Base-by-base conservation (phyloP, 768 basidiomycete species). In the Pulveroboletus sp. region DNA sequence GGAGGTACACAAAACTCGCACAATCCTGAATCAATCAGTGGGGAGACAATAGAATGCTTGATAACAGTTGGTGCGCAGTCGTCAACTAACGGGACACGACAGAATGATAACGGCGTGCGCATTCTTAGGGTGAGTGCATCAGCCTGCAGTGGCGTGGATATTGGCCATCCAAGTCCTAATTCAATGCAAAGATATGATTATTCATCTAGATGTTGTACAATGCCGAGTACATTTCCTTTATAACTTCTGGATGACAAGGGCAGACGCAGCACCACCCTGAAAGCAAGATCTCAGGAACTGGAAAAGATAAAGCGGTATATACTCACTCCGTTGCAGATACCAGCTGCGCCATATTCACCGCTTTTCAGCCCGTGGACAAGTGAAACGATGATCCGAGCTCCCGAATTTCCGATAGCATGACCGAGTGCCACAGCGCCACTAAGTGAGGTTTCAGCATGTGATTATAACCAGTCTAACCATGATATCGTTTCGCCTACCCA, bases 361-460 rank as follows among this genome's bases (percentile, higher is more conserved):
- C 84, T 68, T 76, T 95, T 85, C 57, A 97, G 81, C n/a, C 86
- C 82, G 65, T 97, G 93, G 5, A 91, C 76, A 17, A 98, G 80
- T 6, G 95, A 89, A 23, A 98, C 94, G 42, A 97, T 77, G 71
- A 98, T 97, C 43, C 95, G 86, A 40, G 89, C 81, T 17, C 95
- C 95, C 32, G 93, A 96, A 71, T 91, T 97, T 51, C 95, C 95
- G 64, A 98, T 92, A 37, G 95, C 92, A 68, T 97, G 87, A 27
- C 94, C 94, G 42, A 97, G 85, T 46, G 95, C 89, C 55, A 98
- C 95, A 43, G 92, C 95, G 70, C 95, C 95, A 68, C 94, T 95
- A 61, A 68, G 39, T 58, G 55, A 53, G 2, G 35, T 29, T 46
- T 55, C 40, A 57, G 16, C 47, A 20, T 42, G 30, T 36, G 9